Base-by-base conservation (phyloP, 148 eudicot species). In the Arctostaphylos glauca region DNA sequence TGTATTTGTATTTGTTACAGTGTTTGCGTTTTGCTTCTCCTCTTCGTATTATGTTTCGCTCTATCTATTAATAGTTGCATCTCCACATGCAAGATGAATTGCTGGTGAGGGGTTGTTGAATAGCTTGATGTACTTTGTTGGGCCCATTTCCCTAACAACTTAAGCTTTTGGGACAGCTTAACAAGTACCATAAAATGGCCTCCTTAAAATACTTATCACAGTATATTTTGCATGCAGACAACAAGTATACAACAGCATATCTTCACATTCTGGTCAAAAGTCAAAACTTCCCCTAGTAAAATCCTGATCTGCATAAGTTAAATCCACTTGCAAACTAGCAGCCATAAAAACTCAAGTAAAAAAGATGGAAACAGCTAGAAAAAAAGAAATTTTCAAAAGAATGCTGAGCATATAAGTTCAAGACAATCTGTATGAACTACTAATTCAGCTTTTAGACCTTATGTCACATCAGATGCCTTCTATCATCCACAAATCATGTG, bases 311-410 rank as follows among this genome's bases (percentile, higher is more conserved):
- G 48, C 41, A 12, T 10, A 54, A 52, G 16, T 9, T 15, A 19
- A 50, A 44, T 43, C 15, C 44, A 81, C 59, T 84, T 84, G 58
- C 38, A 31, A 80, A 86, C 64, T 41, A 31, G 80, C 82, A 82
- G 16, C 74, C 81, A 58, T 23, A 79, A 58, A 66, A 81, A 53
- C 38, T 78, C 38, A 5, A 70, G 72, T 67, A 72, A 53, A 71
- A 71, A 76, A 62, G 25, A 52, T 56, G 74, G 55, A 31, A 43
- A 73, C 50, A 81, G 82, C 79, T 47, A 78, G 21, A 76, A 80
- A 70, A 84, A 62, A 48, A 56, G 25, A 8, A 38, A 38, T 38
- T 78, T 31, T 43, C 25, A 60, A 43, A 2, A 43, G 19, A 59
- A 79, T 6, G 19, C 52, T 43, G 6, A 12, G 71, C 25, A 48